Conservation (phyloP, 768 basidiomycete genomes). For the Sarcodon sp. region DNA sequence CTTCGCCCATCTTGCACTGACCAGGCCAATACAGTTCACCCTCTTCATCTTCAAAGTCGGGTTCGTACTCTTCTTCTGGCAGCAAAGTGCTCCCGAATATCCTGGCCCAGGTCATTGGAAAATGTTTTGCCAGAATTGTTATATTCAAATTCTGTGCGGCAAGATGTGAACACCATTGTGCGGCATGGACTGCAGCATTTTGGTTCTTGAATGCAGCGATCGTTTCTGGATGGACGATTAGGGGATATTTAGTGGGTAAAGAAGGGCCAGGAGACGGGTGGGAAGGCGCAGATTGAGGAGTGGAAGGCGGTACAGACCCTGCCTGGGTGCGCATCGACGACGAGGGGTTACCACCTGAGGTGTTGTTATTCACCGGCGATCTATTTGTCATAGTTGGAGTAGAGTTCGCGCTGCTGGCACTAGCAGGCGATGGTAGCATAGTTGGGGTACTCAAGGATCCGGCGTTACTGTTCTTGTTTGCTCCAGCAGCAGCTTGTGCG, state of each 20-base stretch:
- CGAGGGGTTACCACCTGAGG: background rate
- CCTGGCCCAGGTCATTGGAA: slow-evolving; percentile 64
- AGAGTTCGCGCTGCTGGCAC: slow-evolving; percentile 62
- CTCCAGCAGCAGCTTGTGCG: slow-evolving; percentile 4
- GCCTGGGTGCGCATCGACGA: background rate
- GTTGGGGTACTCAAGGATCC: slow-evolving; percentile 31
- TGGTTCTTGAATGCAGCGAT: slow-evolving; percentile 5
- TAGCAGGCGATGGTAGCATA: slow-evolving; percentile 73
- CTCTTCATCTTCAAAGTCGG: slow-evolving; percentile 77
- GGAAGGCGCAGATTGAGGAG: background rate
- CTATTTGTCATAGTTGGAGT: slow-evolving; percentile 38
- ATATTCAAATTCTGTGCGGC: slow-evolving; percentile 43
- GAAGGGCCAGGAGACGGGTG: background rate
- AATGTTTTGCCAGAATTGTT: slow-evolving; percentile 54
- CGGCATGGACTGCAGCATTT: background rate
- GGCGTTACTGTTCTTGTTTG: slow-evolving; percentile 6
- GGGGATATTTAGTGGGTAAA: background rate
- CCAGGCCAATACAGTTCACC: slow-evolving; percentile 82
- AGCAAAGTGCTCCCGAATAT: slow-evolving; percentile 53
- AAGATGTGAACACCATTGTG: background rate
- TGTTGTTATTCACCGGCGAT: background rate
- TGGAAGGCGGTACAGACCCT: background rate
- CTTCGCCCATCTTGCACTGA: slow-evolving; percentile 59
- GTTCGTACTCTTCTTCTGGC: slow-evolving; percentile 60
- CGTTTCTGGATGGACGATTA: slow-evolving; percentile 1